Conservation (phyloP, 2,329 filamentous ascomycete genomes). For the Colletotrichum plurivorum region DNA sequence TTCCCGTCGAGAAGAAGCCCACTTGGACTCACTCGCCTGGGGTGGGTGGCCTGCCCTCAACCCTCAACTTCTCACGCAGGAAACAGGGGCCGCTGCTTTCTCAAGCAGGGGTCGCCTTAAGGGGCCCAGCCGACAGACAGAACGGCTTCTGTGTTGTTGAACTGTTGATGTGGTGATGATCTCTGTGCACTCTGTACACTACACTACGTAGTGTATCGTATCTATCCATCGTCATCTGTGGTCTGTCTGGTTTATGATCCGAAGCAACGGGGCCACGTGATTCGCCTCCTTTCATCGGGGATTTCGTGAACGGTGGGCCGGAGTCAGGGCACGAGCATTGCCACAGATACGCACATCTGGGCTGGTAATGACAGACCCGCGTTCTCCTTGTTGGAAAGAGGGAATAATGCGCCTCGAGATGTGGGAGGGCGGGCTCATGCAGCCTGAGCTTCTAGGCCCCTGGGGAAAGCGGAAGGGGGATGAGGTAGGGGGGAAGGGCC, state of each 20-base stretch:
- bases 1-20: conserved; percentile 51
- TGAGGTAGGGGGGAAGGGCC: neutral
- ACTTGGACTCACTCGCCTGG: conserved; percentile 31
- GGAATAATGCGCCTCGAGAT: conserved; percentile 19
- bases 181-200: too few relatives aligned
- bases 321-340: neutral
- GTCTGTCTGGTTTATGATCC: conserved; percentile 20
- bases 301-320: conserved; percentile 25
- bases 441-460: conserved; percentile 11
- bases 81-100: conserved; percentile 27
- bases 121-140: conserved; percentile 2
- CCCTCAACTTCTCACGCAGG: conserved; percentile 29
- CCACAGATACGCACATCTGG: conserved; percentile 1
- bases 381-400: conserved; percentile 12
- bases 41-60: conserved; percentile 23
- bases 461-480: conserved; percentile 6
- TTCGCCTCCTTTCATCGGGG: conserved; percentile 22
- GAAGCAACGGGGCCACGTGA: conserved; percentile 17
- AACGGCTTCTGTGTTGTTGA: conserved; percentile 1
- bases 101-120: conserved; percentile 17
- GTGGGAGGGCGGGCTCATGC: conserved; percentile 17
- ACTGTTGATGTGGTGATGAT: conserved; percentile 5
- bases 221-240: too few relatives aligned
- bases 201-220: too few relatives aligned
- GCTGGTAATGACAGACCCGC: neutral